Base-by-base conservation (phyloP, 352 stramenopile species). In the Phytophthora sp. region DNA sequence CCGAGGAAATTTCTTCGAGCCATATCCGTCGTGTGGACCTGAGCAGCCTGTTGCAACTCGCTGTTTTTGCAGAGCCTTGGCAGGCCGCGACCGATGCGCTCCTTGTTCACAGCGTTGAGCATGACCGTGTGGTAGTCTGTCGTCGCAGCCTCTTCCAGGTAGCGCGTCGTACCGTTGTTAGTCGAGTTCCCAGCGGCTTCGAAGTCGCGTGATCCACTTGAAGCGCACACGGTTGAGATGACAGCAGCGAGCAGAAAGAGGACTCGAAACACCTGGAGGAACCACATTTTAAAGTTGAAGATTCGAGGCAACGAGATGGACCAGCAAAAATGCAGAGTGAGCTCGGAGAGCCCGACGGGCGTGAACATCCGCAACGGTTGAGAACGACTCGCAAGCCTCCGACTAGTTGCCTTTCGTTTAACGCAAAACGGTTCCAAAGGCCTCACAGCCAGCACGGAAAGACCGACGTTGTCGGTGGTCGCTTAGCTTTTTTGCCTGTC, bases 61-160 rank as follows among this genome's bases (percentile, higher is more conserved):
- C 8, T 63, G 77, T 86, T 88, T 38, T 49, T 69, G 61, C 78
- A 86, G 7, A 88, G 51, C 23, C 74, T 61, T 12, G 66, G 8
- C 5, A 87, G 38, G 7, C 71, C 71, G 24, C 63, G 31, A 39
- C 76, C 69, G 18, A 65, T 39, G 20, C 81, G 81, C 54, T 85
- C 73, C 12, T 55, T 57, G 55, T 89, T 89, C 2, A 88, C 74
- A 12, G 77, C 79, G 29, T 57, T 57, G 9, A 89, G 63, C 77
- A 90, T 77, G 9, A 26, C 39, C 0, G 49, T 42, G 20, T 69
- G 57, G 49, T 68, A 78, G 46, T 77, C 60, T 24, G 13, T 46
- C n/a, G n/a, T n/a, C 18, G 23, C 53, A 6, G 39, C 33, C 21
- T 61, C 31, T 63, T 57, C 49, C 15, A 70, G 35, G 45, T 52